Base-by-base conservation (phyloP, 1,139 yeast species). In the Candida sanyaensis region DNA sequence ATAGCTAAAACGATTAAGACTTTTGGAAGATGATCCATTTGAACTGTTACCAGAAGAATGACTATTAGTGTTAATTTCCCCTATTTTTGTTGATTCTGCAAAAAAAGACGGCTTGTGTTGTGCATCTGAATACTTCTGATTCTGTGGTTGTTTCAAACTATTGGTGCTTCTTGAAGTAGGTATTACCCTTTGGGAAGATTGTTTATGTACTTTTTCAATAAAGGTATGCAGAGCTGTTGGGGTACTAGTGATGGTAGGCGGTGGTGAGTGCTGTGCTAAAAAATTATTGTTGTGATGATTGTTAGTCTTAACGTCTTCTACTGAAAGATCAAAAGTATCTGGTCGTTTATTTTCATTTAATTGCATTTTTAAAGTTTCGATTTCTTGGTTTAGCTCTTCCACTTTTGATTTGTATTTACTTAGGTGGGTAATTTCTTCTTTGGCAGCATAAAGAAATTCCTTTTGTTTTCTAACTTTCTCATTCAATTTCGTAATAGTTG, bases 181-280 rank as follows among this genome's bases (percentile, higher is more conserved):
- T 7, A 42, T 34, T 32, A 32, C 45, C 23, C 49, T 53, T 32
- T 43, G 42, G n/a, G 52, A 49, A 9, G 56, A 54, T 37, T 57
- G 57, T 41, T 55, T 52, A 23, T 57, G 60, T 26, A 60, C 46
- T 26, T 60, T 59, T 32, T 50, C 50, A 7, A 59, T 52, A 46
- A 61, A 60, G 17, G 59, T 52, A 39, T 51, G 51, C 38, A 45
- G 51, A 6, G 43, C 45, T 23, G 38, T 41, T 3, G 43, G n/a
- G 9, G 44, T 9, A 11, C 32, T 26, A 8, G 28, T 24, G 17
- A 24, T 17, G 6, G 39, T 17, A 9, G 30, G 41, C 27, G 34
- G 34, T 24, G n/a, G 17, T 26, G 7, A 29, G 7, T 24, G 39
- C 12, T 26, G 37, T 12, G 37, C 30, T 13, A 26, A 26, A 11